phyloP scores from a whole-genome alignment of 441 rosid genomes.

The Macaranga tanarius region DNA sequence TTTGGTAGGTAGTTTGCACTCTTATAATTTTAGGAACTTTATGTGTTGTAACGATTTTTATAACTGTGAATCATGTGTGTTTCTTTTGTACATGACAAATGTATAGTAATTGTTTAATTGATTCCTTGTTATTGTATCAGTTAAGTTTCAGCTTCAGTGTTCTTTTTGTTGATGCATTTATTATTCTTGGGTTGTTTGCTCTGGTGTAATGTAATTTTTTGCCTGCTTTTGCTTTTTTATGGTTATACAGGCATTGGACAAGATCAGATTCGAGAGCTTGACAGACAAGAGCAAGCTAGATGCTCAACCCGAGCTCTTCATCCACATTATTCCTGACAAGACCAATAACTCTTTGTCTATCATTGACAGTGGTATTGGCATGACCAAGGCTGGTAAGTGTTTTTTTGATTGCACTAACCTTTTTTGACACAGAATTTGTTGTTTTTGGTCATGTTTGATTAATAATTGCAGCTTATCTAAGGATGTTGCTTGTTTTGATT shows the following conservation, averaged over 20 bases:
- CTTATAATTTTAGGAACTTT: too few species aligned
- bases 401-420: not conserved
- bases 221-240: too few species aligned
- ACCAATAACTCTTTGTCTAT: slow-evolving; percentile 58
- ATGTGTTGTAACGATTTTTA: too few species aligned
- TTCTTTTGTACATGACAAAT: too few species aligned
- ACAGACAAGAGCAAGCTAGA: slow-evolving; percentile 87
- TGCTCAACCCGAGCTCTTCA: slow-evolving; percentile 79
- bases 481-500: not conserved
- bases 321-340: slow-evolving; percentile 69
- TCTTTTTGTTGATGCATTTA: too few species aligned
- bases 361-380: slow-evolving; percentile 74
- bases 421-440: not conserved
- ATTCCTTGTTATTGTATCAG: too few species aligned
- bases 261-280: slow-evolving; percentile 75
- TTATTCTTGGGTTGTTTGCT: too few species aligned
- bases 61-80: too few species aligned
- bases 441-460: not conserved
- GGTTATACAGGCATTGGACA: slow-evolving; percentile 59
- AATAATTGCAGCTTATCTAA: not conserved
- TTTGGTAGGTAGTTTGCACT: too few species aligned
- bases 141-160: too few species aligned
- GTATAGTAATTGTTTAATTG: too few species aligned
- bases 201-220: not conserved
- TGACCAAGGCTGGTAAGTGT: slow-evolving; percentile 75